Percentiles rank a stretch among this genome's conserved stretches.
Evolutionary conservation across 1,139 yeast genomes (phyloP).

Genomic region (Saccharomycopsis phalli): DNA sequence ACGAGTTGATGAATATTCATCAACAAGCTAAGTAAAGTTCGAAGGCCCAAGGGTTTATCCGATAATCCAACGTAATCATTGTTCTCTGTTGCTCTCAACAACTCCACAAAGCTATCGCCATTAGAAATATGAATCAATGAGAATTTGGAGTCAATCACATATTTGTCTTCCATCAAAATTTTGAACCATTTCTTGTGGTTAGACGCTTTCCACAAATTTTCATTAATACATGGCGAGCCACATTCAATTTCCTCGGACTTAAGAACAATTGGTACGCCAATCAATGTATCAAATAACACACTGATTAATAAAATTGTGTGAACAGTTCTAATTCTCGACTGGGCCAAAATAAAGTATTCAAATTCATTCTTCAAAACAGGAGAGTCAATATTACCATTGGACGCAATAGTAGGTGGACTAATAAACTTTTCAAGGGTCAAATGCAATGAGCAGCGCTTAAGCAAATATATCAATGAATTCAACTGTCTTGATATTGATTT

Average conservation of each 20-base stretch:
- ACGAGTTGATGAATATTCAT: constrained; percentile 69
- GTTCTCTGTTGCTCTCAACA: constrained; percentile 41
- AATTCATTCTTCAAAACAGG: constrained; percentile 44
- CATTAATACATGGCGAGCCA: constrained; percentile 68
- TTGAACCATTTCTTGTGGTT: constrained; percentile 51
- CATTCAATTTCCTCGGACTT: constrained; percentile 55
- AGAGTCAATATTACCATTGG: constrained; percentile 24
- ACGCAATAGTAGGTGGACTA: constrained; percentile 39
- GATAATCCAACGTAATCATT: constrained; percentile 29
- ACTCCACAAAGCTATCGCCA: constrained; percentile 38
- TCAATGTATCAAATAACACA: constrained; percentile 57
- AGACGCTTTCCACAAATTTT: constrained; percentile 60
- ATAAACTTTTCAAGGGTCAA: constrained; percentile 56
- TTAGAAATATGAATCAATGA: constrained; percentile 51
- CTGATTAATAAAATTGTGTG: constrained; percentile 71
- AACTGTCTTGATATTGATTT: constrained; percentile 70
- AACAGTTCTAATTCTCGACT: constrained; percentile 78
- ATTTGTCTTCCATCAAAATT: constrained; percentile 28
- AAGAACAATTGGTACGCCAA: constrained; percentile 52
- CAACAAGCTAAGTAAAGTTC: constrained; percentile 54
- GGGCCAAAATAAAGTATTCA: constrained; percentile 71
- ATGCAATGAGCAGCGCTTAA: constrained; percentile 68
- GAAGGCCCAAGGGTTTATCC: constrained; percentile 37
- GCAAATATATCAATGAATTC: constrained; percentile 68
- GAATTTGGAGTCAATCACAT: constrained; percentile 38